phyloP scores from a whole-genome alignment of 805 yeast species.

The Metschnikowia corniflorae region DNA sequence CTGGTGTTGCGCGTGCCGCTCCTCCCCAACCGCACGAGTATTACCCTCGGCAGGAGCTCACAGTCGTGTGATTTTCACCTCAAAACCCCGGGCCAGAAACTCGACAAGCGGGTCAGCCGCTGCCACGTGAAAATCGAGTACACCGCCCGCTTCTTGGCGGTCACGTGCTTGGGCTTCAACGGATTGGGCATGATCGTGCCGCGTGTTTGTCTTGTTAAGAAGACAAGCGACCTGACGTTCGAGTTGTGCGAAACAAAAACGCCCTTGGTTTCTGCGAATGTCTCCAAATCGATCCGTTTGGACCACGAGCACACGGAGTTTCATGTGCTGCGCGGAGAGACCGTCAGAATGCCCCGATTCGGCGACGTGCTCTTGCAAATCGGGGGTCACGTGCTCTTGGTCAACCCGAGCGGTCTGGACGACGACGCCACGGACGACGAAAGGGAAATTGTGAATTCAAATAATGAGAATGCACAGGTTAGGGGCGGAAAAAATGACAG shows the following conservation, averaged over 20 bases:
- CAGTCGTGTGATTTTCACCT: constrained; percentile 51
- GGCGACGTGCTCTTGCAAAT: constrained; percentile 65
- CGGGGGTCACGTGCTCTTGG: constrained; percentile 56
- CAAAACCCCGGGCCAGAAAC: constrained; percentile 24
- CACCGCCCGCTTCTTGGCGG: constrained; percentile 39
- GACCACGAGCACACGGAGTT: constrained; percentile 49
- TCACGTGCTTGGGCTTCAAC: constrained; percentile 79
- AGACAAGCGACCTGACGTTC: constrained; percentile 16
- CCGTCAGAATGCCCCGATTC: constrained; percentile 59
- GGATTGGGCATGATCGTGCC: constrained; percentile 73
- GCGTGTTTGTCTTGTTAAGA: constrained; percentile 32
- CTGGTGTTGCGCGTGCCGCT: constrained; percentile 38
- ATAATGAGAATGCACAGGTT: neutral
- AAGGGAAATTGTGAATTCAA: constrained; percentile 8
- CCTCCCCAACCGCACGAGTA: constrained; percentile 31
- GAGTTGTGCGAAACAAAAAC: constrained; percentile 22
- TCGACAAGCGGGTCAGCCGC: constrained; percentile 61
- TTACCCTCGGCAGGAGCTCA: constrained; percentile 68
- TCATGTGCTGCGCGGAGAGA: constrained; percentile 58
- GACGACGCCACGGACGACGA: constrained; percentile 48
- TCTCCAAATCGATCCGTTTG: constrained; percentile 38
- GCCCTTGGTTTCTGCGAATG: constrained; percentile 19
- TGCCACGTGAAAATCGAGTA: constrained; percentile 56
- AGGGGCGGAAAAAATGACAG: neutral
- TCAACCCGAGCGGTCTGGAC: constrained; percentile 46